Conservation (phyloP, 768 basidiomycete species). For the Lentinula guzmanii region DNA sequence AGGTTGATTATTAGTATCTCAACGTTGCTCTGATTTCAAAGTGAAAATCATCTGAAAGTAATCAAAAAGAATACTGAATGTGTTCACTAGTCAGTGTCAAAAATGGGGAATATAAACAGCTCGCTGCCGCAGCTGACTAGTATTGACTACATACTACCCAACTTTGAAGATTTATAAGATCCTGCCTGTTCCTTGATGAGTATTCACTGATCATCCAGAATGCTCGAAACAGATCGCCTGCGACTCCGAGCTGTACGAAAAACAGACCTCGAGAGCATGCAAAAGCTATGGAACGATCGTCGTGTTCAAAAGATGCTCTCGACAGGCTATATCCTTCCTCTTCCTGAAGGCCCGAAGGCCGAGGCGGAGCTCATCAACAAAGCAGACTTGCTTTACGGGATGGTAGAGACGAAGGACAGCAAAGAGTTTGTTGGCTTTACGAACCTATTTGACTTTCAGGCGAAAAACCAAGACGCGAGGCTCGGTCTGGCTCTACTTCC, state of each 20-base stretch:
- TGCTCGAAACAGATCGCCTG: conserved; percentile 25
- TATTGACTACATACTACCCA: background rate
- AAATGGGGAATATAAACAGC: background rate
- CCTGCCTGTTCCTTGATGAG: background rate
- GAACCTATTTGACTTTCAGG: background rate
- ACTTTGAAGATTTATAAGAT: background rate
- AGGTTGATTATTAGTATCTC: too few species aligned
- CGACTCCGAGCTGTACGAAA: conserved; percentile 24
- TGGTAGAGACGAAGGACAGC: background rate
- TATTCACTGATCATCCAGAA: background rate
- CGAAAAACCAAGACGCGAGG: conserved; percentile 22
- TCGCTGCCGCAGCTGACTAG: background rate
- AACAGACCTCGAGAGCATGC: conserved; percentile 24
- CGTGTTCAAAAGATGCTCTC: conserved; percentile 15
- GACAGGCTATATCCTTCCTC: conserved; percentile 8
- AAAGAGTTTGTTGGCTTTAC: background rate
- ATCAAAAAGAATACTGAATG: too few species aligned
- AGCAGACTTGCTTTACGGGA: background rate
- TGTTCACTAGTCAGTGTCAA: background rate
- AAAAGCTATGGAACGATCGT: conserved; percentile 22
- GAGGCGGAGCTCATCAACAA: background rate
- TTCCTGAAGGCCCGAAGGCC: background rate
- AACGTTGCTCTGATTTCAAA: too few species aligned
- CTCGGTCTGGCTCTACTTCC: conserved; percentile 24
- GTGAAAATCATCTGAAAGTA: too few species aligned